Base-by-base conservation (phyloP, 345 rosid species). In the Rhodamnia argentea region DNA sequence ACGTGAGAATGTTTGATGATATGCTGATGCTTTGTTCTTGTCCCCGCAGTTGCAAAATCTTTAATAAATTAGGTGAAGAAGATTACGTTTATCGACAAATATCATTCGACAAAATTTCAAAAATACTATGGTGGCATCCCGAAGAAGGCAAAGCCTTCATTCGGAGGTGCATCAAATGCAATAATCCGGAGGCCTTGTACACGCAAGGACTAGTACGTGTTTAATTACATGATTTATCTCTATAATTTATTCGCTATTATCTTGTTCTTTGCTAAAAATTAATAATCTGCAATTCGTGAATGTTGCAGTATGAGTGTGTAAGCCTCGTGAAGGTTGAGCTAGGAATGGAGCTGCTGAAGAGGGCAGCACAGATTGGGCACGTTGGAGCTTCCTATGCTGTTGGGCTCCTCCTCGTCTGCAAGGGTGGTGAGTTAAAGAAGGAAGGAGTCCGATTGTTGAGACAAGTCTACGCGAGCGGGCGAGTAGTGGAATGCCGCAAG, bases 391-490 rank as follows among this genome's bases (percentile, higher is more conserved):
- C 78, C 78, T 70, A 70, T 0, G 4, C 32, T 0, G 0, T 37
- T 3, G 3, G 1, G 47, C 78, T 70, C 47, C 1, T 70, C 26
- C 13, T 32, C 0, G 0, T 70, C 1, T 1, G 4, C 3, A 0
- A 9, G 13, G 47, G 7, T 10, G 78, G 47, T 4, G 47, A 70
- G 47, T 32, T 18, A 22, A 70, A 4, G 26, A 4, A 70, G 13
- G 78, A 70, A 18, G 78, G 4, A 37, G 26, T 4, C 0, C 24
- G 0, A 2, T 0, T 32, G 1, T 0, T 70, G 1, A 70, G 78
- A 2, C 20, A 70, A 18, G 7, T 29, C 24, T 70, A 32, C 47
- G 42, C 0, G 2, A 70, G 47, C 47, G 2, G 7, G 78, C 4
- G 0, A 37, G 78, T 37, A 12, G 78, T 70, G 13, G 78, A 70